Base-by-base conservation (phyloP, 2,329 filamentous ascomycete species). In the Fusarium gaditjirri region DNA sequence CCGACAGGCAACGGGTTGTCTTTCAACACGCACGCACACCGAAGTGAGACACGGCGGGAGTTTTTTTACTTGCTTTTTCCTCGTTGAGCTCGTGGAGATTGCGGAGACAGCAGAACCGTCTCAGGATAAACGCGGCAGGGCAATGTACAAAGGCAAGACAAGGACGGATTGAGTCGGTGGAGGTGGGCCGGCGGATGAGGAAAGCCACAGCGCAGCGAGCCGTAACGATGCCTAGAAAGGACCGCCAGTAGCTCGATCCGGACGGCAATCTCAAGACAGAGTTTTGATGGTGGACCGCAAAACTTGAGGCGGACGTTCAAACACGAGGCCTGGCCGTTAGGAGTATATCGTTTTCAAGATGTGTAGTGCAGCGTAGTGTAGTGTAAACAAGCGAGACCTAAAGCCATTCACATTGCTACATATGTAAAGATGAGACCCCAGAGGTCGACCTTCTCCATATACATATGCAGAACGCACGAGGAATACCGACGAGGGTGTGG, bases 401-500 rank as follows among this genome's bases (percentile, higher is more conserved):
- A 61, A 73, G 74, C 62, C 72, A 70, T 76, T 61, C 65, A 63
- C 68, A 71, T 65, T 65, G 65, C 67, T 76, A 77, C 68, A 77
- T 76, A 76, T 77, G 75, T 75, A 75, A 61, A 72, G 65, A 70
- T 68, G 71, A 76, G 71, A 57, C 65, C 70, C 59, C 46, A 63
- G 62, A 72, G 69, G 72, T 70, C 55, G 74, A 72, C 52, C 64
- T 71, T 71, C 69, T 70, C 68, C 65, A 72, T 73, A 63, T 76
- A 76, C 70, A 71, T 69, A 71, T 72, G 73, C 67, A 77, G 69
- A 55, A 61, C 58, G 71, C 73, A 76, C 67, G 75, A 75, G 70
- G 73, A 75, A 67, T 76, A 77, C 73, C 75, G 70, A 65, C 66
- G 65, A 73, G 73, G 75, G 73, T 70, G 70, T 59, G 67, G 62